A percentile compares a stretch with the other conserved stretches of the same genome.
Evolutionary conservation across 2,329 filamentous ascomycete species (phyloP).

Genomic region (Penicillium sp.): DNA sequence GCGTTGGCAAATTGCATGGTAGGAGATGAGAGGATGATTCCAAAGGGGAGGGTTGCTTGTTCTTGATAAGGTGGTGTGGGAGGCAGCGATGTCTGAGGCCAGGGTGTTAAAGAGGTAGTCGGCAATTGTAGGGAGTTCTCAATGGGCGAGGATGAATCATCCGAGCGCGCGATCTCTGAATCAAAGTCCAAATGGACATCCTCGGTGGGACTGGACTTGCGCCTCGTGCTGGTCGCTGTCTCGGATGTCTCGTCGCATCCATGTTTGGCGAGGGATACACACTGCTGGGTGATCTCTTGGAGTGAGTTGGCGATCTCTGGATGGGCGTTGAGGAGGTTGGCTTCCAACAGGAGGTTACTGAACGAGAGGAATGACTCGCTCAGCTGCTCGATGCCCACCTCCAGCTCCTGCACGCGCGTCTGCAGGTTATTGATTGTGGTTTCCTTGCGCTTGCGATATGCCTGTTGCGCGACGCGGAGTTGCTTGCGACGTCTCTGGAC

Average conservation of each 20-base stretch:
- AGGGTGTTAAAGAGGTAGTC: constrained; percentile 10
- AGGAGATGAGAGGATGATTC: constrained; percentile 13
- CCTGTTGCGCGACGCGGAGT: constrained; percentile 27
- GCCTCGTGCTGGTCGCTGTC: background rate
- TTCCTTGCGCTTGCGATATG: constrained; percentile 28
- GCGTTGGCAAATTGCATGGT: constrained; percentile 4
- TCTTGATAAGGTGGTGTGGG: constrained; percentile 20
- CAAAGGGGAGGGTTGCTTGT: constrained; percentile 17
- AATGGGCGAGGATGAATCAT: constrained; percentile 2
- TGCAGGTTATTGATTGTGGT: constrained; percentile 26
- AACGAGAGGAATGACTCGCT: constrained; percentile 28
- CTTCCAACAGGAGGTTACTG: constrained; percentile 25
- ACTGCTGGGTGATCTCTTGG: constrained; percentile 25
- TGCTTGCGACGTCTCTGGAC: constrained; percentile 28
- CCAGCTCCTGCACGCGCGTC: constrained; percentile 23
- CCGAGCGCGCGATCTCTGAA: constrained; percentile 2
- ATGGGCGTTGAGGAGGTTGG: constrained; percentile 14
- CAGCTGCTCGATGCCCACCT: constrained; percentile 24
- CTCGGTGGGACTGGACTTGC: background rate
- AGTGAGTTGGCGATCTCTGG: constrained; percentile 21
- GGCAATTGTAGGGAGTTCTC: constrained; percentile 11
- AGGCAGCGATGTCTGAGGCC: constrained; percentile 11
- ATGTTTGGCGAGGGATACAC: constrained; percentile 21
- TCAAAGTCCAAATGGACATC: constrained; percentile 6
- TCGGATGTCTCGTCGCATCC: constrained; percentile 15